Evolutionary conservation across 2,329 filamentous ascomycete genomes (phyloP), one percentile per base, ranked within the genome.

Genomic region (Cordyceps javanica): DNA sequence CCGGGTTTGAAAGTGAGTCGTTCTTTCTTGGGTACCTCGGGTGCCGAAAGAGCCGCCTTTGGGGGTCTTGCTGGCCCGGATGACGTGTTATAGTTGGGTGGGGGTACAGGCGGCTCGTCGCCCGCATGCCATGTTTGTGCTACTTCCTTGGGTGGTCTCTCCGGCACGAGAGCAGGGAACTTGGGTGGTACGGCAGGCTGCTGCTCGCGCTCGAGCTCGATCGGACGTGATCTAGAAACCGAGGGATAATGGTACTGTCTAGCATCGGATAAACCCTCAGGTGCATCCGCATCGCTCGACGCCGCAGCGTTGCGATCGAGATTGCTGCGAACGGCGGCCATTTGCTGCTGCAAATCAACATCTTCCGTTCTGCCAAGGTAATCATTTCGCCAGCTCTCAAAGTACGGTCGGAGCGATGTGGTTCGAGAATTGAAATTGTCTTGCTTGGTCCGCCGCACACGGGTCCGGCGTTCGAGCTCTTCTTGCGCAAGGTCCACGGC

Each of bases 401-500:
- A 53, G 26, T 52, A 53, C 5, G 56, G 56, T 26, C 34, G 32
- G 2, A 53, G 41, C 25, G 61, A 55, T 6, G 44, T 50, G 3
- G 51, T 59, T 21, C 52, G 10, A 4, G 19, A 28, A n/a, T 21
- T 44, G 28, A 55, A 51, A 16, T 44, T 49, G 21, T 59, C 56
- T n/a, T 48, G 41, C 25, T 53, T 82, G 11, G 78, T 80, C 62
- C 75, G 80, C 60, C 83, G 77, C 42, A 77, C 79, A 14, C 81
- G 83, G 64, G 89, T 86, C 62, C 90, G 79, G 42, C 88, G 79
- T 57, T 75, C 77, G 58, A 91, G 81, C 70, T 95, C 90, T 57
- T 82, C 82, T 61, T 87, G 85, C 0, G 90, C 90, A 30, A 95
- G 71, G 62, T 87, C 82, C 7, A 95, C 85, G 0, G 91, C 91